phyloP scores from a whole-genome alignment of 2,329 filamentous ascomycete genomes.

The Moelleriella libera region DNA sequence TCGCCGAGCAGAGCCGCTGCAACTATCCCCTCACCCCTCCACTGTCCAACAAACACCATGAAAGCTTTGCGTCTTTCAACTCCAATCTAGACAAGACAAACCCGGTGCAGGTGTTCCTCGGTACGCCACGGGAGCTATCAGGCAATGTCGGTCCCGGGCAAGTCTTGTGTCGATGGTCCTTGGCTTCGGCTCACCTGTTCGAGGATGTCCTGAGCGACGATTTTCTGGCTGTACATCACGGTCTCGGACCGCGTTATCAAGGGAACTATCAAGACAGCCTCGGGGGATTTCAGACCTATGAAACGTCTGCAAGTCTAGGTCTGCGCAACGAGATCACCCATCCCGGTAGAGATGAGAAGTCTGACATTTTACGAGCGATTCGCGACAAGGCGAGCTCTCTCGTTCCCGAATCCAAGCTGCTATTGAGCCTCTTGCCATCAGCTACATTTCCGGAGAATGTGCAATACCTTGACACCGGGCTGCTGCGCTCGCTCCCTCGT shows the following conservation, averaged over 20 bases:
- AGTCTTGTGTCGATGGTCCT: slow-evolving; percentile 69
- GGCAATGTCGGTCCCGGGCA: slow-evolving; percentile 58
- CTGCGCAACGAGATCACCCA: slow-evolving; percentile 84
- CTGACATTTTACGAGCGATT: slow-evolving; percentile 83
- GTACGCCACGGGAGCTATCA: slow-evolving; percentile 81
- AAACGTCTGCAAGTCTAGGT: slow-evolving; percentile 79
- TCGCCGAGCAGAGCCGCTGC: slow-evolving; percentile 81
- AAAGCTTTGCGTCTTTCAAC: slow-evolving; percentile 57
- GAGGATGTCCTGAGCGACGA: slow-evolving; percentile 84
- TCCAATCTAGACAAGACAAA: slow-evolving; percentile 42
- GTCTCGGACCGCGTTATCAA: slow-evolving; percentile 79
- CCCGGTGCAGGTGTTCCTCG: slow-evolving; percentile 81
- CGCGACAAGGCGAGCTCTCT: slow-evolving; percentile 71
- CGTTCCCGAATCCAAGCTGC: slow-evolving; percentile 64
- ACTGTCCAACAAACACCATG: slow-evolving; percentile 43
- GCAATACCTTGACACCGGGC: slow-evolving; percentile 59
- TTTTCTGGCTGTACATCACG: slow-evolving; percentile 77
- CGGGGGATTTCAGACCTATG: slow-evolving; percentile 91
- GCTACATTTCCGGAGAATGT: slow-evolving; percentile 73
- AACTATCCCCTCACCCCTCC: slow-evolving; percentile 72
- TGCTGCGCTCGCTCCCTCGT: slow-evolving; percentile 64
- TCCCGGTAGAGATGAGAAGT: slow-evolving; percentile 77
- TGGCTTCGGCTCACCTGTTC: slow-evolving; percentile 81
- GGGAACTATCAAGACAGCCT: slow-evolving; percentile 96
- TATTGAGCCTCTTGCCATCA: slow-evolving; percentile 72